These are phyloP conservation scores for Lipomyces chichibuensis DNA, from an alignment of 805 yeast species.

Conservation along the genomic window DNA sequence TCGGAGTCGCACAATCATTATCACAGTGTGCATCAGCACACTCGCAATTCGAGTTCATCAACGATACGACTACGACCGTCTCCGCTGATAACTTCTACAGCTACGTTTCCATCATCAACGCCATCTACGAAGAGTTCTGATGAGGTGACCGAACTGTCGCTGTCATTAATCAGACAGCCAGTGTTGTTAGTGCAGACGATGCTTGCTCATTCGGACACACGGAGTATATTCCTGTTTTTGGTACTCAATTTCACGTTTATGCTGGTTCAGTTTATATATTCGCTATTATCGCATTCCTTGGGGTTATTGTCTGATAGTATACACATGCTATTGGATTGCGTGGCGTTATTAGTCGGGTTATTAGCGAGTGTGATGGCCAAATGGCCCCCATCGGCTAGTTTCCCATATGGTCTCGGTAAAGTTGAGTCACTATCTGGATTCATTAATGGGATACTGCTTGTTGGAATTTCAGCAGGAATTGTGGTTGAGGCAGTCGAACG, in stretches of 20 bases:
- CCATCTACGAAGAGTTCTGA: background rate
- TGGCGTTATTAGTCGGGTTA: conserved; percentile 84
- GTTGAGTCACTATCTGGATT: conserved; percentile 94
- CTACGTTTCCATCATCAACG: conserved; percentile 7
- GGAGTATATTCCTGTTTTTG: conserved; percentile 85
- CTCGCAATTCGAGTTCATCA: conserved; percentile 4
- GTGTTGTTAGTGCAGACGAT: conserved; percentile 38
- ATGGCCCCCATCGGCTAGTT: conserved; percentile 63
- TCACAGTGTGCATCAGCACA: background rate
- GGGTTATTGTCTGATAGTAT: conserved; percentile 91
- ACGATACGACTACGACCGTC: conserved; percentile 17
- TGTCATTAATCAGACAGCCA: conserved; percentile 25
- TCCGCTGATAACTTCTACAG: conserved; percentile 10
- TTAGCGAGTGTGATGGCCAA: conserved; percentile 75
- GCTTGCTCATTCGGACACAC: conserved; percentile 67
- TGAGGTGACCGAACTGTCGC: background rate
- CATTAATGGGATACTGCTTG: conserved; percentile 83
- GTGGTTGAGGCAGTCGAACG: conserved; percentile 85
- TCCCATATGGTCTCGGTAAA: conserved; percentile 82
- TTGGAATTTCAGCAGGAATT: conserved; percentile 89
- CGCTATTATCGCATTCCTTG: conserved; percentile 87
- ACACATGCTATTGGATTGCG: conserved; percentile 95
- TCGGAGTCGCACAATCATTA: conserved; percentile 11
- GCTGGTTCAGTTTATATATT: conserved; percentile 90
- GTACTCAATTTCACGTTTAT: conserved; percentile 86